Evolutionary conservation across 78 protist species (phyloP), one percentile per base, ranked within the genome.

Genomic region (Cavenderia fasciculata): DNA sequence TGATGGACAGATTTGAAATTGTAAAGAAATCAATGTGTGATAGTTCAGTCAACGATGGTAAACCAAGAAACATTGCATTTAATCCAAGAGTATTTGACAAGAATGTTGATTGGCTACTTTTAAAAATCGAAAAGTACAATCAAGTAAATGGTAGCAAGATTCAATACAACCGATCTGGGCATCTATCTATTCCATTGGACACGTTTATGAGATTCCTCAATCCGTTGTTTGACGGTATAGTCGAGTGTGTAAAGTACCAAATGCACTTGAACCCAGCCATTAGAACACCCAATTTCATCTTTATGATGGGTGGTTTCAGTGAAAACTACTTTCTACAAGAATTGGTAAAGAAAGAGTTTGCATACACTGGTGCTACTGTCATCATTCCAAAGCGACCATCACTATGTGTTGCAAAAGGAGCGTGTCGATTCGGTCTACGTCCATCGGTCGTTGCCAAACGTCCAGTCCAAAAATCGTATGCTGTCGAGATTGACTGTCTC

Each of bases 301-400:
- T 63, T 7, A 19, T 63, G 29, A 63, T 63, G 16, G 71, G 71
- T 38, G 51, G 71, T 63, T 63, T 63, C 49, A 63, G 36, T 63
- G 71, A 63, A 34, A 63, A 63, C 21, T 36, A 1, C 7, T 0
- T 4, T 12, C 11, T 63, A 1, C 51, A 63, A 63, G 71, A 63
- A 36, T 46, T 36, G 31, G 36, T 63, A 1, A 63, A 63, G 36
- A 31, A 21, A 27, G 71, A 63, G 36, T 63, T 63, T 10, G 27
- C 31, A 33, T 63, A 19, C 4, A 63, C 71, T 21, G 71, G 71
- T 36, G 71, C 71, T 11, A 63, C 31, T n/a, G 12, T 63, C 2
- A 63, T 63, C 21, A 36, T 63, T 36, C 25, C 71, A 21, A 38
- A 7, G 3, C 21, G n/a, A 4, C 23, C 71, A 5, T 7, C 29